phyloP scores from a whole-genome alignment of 305 asterid species.

The Andrographis paniculata region DNA sequence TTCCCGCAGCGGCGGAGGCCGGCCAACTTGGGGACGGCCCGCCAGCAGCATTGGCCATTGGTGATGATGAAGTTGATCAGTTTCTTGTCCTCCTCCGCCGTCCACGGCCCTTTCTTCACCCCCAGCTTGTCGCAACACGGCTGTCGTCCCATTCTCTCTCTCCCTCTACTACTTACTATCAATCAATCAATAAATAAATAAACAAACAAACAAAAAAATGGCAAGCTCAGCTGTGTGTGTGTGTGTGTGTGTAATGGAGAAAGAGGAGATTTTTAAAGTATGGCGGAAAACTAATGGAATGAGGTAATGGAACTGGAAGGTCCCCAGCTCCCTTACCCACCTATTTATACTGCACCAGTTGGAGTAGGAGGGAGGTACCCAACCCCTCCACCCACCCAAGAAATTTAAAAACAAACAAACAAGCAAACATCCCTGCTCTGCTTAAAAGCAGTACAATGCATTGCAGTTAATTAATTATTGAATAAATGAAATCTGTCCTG shows the following conservation, averaged over 20 bases:
- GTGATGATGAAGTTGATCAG: conserved; percentile 69
- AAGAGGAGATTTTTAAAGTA: too few relatives aligned
- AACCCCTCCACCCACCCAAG: too few relatives aligned
- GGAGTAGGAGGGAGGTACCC: too few relatives aligned
- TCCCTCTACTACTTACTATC: too few relatives aligned
- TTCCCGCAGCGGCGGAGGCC: conserved; percentile 93
- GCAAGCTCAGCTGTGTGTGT: too few relatives aligned
- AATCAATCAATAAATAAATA: too few relatives aligned
- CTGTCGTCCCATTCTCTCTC: conserved; percentile 61
- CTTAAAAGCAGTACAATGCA: not conserved
- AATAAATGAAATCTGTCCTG: not conserved
- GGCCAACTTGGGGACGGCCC: conserved; percentile 90
- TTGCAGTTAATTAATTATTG: not conserved
- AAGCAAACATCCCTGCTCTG: too few relatives aligned
- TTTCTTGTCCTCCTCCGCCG: conserved; percentile 86
- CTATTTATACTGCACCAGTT: conserved; percentile 60
- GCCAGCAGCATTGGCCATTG: conserved; percentile 95
- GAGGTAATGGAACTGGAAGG: not conserved
- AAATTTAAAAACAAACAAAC: too few relatives aligned
- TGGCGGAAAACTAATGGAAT: too few relatives aligned
- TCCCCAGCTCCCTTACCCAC: conserved; percentile 82
- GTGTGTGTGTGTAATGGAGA: too few relatives aligned
- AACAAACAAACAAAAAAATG: too few relatives aligned
- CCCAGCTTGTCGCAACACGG: conserved; percentile 95
- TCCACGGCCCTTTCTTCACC: conserved; percentile 97